phyloP scores from a whole-genome alignment of 371 early-diverging fungal genomes.

The Mortierella sp. region DNA sequence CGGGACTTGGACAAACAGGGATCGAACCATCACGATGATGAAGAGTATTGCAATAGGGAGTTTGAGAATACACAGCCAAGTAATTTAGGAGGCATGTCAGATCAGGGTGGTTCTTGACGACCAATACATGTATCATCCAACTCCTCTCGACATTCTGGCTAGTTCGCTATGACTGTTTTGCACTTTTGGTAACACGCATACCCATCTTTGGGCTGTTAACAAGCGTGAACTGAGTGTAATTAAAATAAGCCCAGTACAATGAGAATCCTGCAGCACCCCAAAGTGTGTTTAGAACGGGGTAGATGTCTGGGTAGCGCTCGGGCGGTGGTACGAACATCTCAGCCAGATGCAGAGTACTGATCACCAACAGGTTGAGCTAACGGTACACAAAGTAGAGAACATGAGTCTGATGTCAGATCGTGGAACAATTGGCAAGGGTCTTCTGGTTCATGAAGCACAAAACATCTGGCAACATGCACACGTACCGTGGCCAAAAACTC shows the following conservation, averaged over 20 bases:
- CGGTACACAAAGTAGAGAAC: conserved; percentile 3
- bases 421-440: neutral
- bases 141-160: too few species aligned
- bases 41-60: too few species aligned
- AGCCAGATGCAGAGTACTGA: conserved; percentile 67
- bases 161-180: conserved; percentile 15
- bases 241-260: conserved; percentile 68
- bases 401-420: neutral
- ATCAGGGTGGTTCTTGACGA: too few species aligned
- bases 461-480: neutral
- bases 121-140: too few species aligned
- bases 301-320: conserved; percentile 80
- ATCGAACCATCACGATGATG: too few species aligned
- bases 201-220: conserved; percentile 29
- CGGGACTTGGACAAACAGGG: too few species aligned
- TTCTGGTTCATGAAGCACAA: neutral
- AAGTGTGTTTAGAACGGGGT: conserved; percentile 80
- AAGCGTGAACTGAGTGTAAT: conserved; percentile 66
- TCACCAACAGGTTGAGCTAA: conserved; percentile 61
- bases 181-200: conserved; percentile 28
- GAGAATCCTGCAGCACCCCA: conserved; percentile 75
- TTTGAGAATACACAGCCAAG: too few species aligned
- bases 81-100: too few species aligned
- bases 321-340: conserved; percentile 74
- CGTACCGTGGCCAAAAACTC: conserved; percentile 35